phyloP scores from a whole-genome alignment of 805 yeast species.

The Scheffersomyces stipitis region DNA sequence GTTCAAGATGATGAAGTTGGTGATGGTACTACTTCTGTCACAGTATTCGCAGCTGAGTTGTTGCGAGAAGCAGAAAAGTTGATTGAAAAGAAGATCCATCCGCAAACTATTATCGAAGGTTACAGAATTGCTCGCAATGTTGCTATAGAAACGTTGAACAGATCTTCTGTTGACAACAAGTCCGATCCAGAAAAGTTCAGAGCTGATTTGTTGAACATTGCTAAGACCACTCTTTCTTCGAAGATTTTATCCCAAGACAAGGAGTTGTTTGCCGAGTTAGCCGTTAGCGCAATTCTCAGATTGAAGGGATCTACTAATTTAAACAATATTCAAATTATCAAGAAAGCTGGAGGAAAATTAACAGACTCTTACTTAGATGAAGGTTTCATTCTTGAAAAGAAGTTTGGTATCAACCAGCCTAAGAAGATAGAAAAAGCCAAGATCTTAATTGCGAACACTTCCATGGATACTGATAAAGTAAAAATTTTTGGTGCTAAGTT shows the following conservation, averaged over 20 bases:
- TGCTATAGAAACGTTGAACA: conserved; percentile 79
- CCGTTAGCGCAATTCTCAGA: conserved; percentile 91
- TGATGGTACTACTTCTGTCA: conserved; percentile 97
- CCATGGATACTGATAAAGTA: conserved; percentile 96
- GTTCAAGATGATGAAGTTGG: conserved; percentile 99
- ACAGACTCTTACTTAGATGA: conserved; percentile 92
- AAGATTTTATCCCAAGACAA: conserved; percentile 95
- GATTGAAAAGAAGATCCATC: conserved; percentile 91
- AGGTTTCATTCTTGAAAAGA: conserved; percentile 89
- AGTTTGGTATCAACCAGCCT: conserved; percentile 93
- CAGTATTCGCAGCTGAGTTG: conserved; percentile 86
- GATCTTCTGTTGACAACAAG: conserved; percentile 73
- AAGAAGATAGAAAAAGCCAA: conserved; percentile 78
- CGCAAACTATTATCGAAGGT: conserved; percentile 97
- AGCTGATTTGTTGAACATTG: conserved; percentile 78
- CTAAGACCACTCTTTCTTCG: conserved; percentile 90
- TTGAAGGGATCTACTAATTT: conserved; percentile 84
- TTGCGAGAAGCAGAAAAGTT: conserved; percentile 92
- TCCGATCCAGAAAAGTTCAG: conserved; percentile 58
- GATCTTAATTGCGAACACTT: conserved; percentile 90
- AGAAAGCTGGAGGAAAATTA: conserved; percentile 89
- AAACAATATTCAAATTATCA: conserved; percentile 90
- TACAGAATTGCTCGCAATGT: conserved; percentile 83
- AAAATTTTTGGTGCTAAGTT: conserved; percentile 97
- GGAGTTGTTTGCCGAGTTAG: conserved; percentile 81